These are phyloP conservation scores for Thymus quinquecostatus DNA, from an alignment of 257 asterid genomes.

Conservation along the genomic window DNA sequence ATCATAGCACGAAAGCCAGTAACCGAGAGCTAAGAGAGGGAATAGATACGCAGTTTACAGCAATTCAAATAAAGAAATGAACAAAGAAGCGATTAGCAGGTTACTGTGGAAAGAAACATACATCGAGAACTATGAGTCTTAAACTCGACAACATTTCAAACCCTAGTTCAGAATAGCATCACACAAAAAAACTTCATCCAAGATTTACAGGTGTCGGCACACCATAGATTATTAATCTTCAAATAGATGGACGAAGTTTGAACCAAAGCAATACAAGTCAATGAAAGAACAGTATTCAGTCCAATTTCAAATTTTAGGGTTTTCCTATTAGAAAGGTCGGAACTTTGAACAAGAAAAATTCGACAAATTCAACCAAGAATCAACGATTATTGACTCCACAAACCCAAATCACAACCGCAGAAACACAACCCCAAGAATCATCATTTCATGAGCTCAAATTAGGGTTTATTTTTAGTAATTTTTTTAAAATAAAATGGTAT, in stretches of 20 bases:
- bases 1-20: slow-evolving; percentile 26
- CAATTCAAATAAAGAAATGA: not conserved
- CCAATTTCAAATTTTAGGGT: slow-evolving; percentile 51
- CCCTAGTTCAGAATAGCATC: slow-evolving; percentile 48
- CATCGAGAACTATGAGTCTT: not conserved
- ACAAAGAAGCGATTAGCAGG: not conserved
- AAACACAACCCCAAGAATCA: not conserved
- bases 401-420: slow-evolving; percentile 10
- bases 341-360: slow-evolving; percentile 9
- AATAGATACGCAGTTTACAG: not conserved
- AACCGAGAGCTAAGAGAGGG: not conserved
- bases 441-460: slow-evolving; percentile 32
- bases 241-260: not conserved
- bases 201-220: slow-evolving; percentile 20
- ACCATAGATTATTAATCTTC: slow-evolving; percentile 21
- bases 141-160: slow-evolving; percentile 21
- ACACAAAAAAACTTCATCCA: slow-evolving; percentile 15
- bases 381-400: slow-evolving; percentile 7
- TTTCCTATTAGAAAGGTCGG: slow-evolving; percentile 33
- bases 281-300: slow-evolving; percentile 3
- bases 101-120: not conserved
- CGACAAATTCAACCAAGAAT: slow-evolving; percentile 18
- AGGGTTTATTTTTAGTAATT: slow-evolving; percentile 52
- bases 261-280: slow-evolving; percentile 22
- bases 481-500: not conserved